phyloP scores from a whole-genome alignment of 352 stramenopile species.

The Globisporangium alternatum region DNA sequence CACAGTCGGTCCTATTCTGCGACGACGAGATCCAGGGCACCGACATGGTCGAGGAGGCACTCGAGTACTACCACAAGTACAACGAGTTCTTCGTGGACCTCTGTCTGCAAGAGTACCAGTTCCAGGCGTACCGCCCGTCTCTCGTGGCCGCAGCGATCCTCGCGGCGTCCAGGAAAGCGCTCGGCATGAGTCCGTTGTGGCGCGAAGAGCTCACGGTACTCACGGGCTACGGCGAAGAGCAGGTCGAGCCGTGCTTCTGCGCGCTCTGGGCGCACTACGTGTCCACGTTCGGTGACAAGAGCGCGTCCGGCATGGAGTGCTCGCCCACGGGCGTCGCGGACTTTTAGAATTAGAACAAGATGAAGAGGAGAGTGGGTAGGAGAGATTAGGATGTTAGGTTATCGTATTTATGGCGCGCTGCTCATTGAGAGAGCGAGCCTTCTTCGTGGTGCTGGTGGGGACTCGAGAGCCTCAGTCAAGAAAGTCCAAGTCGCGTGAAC shows the following conservation, averaged over 20 bases:
- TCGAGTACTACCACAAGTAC: constrained; percentile 82
- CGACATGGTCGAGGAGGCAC: constrained; percentile 70
- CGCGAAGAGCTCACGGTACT: constrained; percentile 76
- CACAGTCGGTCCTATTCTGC: constrained; percentile 72
- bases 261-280: constrained; percentile 84
- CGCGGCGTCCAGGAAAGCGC: constrained; percentile 67
- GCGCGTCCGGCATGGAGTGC: constrained; percentile 46
- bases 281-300: constrained; percentile 69
- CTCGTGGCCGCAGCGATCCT: constrained; percentile 76
- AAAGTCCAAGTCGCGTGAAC: constrained; percentile 5
- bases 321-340: constrained; percentile 70
- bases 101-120: constrained; percentile 81
- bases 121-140: constrained; percentile 81
- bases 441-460: neutral
- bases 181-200: constrained; percentile 81
- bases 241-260: constrained; percentile 82
- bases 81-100: constrained; percentile 85
- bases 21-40: constrained; percentile 75
- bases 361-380: neutral
- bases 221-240: constrained; percentile 75
- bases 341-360: constrained; percentile 18
- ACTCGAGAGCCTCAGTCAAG: neutral
- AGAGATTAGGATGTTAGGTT: constrained; percentile 4
- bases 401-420: constrained; percentile 14
- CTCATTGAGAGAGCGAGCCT: constrained; percentile 1